phyloP scores from a whole-genome alignment of 306 rosid species.

The Vigna hirtella region DNA sequence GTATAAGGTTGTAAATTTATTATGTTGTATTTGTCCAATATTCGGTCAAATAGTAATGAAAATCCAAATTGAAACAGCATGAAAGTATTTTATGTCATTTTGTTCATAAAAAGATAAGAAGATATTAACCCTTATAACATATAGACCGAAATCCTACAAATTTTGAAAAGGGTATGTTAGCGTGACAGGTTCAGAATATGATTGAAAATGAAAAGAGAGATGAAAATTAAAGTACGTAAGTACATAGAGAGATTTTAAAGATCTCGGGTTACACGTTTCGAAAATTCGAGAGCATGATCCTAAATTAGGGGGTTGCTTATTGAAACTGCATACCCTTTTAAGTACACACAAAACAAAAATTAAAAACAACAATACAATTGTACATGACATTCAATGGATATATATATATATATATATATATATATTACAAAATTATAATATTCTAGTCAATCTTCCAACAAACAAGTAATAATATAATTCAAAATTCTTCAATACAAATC shows the following conservation, averaged over 20 bases:
- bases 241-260: not conserved
- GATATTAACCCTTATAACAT: not conserved
- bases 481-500: too few relatives aligned
- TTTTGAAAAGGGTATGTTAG: not conserved
- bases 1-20: too few relatives aligned
- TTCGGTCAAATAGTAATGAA: not conserved
- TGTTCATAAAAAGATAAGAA: not conserved
- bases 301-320: not conserved
- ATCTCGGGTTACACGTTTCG: slow-evolving; percentile 1
- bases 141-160: not conserved
- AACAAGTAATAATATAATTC: not conserved
- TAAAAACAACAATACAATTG: too few relatives aligned
- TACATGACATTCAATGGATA: not conserved
- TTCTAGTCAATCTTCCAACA: not conserved
- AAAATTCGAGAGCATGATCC: not conserved
- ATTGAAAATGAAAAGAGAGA: not conserved
- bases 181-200: not conserved
- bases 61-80: not conserved
- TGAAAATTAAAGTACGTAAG: not conserved
- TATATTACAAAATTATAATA: not conserved
- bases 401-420: too few relatives aligned
- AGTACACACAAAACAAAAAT: not conserved
- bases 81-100: not conserved
- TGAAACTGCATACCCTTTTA: not conserved
- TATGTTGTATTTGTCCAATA: not conserved